phyloP scores from a whole-genome alignment of 768 basidiomycete species.

The Rhodotorula toruloides region DNA sequence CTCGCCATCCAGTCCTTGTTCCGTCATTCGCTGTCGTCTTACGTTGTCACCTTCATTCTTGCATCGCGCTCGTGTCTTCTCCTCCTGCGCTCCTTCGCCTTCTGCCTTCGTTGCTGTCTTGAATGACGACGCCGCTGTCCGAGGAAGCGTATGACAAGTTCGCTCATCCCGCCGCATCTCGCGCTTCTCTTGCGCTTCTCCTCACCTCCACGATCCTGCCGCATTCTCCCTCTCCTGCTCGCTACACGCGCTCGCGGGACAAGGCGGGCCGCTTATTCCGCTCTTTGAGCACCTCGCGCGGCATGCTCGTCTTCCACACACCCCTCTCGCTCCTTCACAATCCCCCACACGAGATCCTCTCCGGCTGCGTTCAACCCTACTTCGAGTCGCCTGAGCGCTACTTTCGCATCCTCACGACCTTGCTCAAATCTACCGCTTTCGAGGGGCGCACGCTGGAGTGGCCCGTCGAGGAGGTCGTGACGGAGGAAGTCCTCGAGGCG shows the following conservation, averaged over 20 bases:
- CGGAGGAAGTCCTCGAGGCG: conserved; percentile 24
- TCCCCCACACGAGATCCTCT: conserved; percentile 46
- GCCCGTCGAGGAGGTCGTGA: conserved; percentile 16
- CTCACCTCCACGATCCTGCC: too few species aligned
- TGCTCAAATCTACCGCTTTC: conserved; percentile 22
- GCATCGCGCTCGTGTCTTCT: too few species aligned
- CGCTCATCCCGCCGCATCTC: too few species aligned
- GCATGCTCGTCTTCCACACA: conserved; percentile 12
- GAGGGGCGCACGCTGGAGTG: conserved; percentile 23
- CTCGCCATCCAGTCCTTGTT: neutral
- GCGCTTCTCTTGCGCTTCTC: neutral
- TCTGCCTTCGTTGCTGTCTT: too few species aligned
- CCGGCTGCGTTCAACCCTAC: conserved; percentile 43
- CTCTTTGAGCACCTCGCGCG: neutral
- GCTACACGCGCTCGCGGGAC: too few species aligned
- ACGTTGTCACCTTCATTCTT: too few species aligned
- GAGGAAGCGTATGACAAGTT: too few species aligned
- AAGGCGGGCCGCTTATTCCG: neutral
- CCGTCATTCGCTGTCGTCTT: neutral
- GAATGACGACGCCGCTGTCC: too few species aligned
- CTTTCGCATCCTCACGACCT: conserved; percentile 39
- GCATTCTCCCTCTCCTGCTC: neutral
- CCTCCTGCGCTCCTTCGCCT: too few species aligned
- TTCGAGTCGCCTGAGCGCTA: conserved; percentile 45
- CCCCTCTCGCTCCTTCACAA: conserved; percentile 39